A percentile compares a stretch with the other conserved stretches of the same genome.
phyloP scores from a whole-genome alignment of 2,329 filamentous ascomycete species.

The Aurifilum marmelostoma region DNA sequence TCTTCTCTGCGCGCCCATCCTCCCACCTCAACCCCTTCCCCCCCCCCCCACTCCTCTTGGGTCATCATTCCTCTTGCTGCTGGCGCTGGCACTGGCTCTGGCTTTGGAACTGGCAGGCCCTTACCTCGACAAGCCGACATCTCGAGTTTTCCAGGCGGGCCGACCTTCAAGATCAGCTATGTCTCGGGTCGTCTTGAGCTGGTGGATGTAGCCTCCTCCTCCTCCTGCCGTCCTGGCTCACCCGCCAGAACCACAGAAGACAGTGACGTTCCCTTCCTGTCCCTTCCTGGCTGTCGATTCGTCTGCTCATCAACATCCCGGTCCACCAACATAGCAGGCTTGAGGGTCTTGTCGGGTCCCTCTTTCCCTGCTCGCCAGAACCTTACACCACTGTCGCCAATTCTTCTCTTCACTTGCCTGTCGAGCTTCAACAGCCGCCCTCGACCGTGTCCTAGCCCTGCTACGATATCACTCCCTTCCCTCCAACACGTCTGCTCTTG shows the following conservation, averaged over 20 bases:
- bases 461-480: slow-evolving; percentile 23
- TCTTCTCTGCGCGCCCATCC: not conserved
- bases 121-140: slow-evolving; percentile 13
- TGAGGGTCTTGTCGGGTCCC: not conserved
- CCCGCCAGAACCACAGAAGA: slow-evolving; percentile 24
- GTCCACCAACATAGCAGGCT: not conserved
- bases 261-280: slow-evolving; percentile 2
- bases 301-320: not conserved
- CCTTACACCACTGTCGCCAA: slow-evolving; percentile 5
- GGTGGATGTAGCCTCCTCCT: slow-evolving; percentile 27
- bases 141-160: slow-evolving; percentile 14
- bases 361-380: not conserved
- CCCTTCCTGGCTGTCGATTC: slow-evolving; percentile 20
- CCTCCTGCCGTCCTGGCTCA: slow-evolving; percentile 19
- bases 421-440: not conserved
- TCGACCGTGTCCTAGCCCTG: not conserved
- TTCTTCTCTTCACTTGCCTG: not conserved
- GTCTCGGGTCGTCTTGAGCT: slow-evolving; percentile 28
- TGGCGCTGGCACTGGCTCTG: not conserved
- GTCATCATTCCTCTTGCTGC: slow-evolving; percentile 9
- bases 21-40: not conserved
- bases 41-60: not conserved
- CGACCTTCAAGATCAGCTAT: slow-evolving; percentile 28
- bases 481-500: slow-evolving; percentile 27
- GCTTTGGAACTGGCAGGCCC: not conserved